phyloP scores from a whole-genome alignment of 1,284 basidiomycete genomes.

The Limonomyces culmigenus region DNA sequence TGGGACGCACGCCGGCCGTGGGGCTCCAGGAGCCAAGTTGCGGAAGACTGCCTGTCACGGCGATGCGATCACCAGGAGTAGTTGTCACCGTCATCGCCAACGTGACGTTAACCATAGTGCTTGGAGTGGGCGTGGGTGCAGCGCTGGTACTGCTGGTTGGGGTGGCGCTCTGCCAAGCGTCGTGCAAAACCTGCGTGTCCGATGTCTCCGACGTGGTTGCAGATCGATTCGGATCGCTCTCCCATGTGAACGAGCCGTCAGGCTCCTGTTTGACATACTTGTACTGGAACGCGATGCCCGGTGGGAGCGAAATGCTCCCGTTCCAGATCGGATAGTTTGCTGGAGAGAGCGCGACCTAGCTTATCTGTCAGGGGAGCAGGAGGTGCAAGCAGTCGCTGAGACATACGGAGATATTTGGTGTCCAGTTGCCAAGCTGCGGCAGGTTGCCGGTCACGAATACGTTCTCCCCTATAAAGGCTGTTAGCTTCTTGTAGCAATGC shows the following conservation, averaged over 20 bases:
- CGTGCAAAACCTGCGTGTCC: too few relatives aligned
- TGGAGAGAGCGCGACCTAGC: constrained; percentile 34
- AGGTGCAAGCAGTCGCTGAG: too few relatives aligned
- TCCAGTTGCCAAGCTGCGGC: constrained; percentile 34
- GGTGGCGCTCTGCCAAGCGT: too few relatives aligned
- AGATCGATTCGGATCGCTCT: too few relatives aligned
- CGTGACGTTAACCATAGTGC: neutral
- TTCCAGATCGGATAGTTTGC: constrained; percentile 39
- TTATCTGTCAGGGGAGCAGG: too few relatives aligned
- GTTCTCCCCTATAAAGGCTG: too few relatives aligned
- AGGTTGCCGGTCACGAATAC: constrained; percentile 41
- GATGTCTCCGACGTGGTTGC: too few relatives aligned
- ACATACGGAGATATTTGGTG: constrained; percentile 25
- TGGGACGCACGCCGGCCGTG: constrained; percentile 24
- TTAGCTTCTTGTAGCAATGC: too few relatives aligned
- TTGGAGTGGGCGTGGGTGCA: neutral
- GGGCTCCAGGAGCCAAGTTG: constrained; percentile 36
- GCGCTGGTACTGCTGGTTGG: neutral
- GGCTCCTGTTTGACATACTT: constrained; percentile 43
- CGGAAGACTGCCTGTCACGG: constrained; percentile 35
- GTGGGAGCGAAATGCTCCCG: constrained; percentile 28
- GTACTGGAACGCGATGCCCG: constrained; percentile 32
- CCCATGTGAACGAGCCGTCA: too few relatives aligned
- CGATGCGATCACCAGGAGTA: constrained; percentile 28
- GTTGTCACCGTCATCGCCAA: neutral